Conservation (phyloP, 805 yeast genomes). For the Phaffomyces thermotolerans region DNA sequence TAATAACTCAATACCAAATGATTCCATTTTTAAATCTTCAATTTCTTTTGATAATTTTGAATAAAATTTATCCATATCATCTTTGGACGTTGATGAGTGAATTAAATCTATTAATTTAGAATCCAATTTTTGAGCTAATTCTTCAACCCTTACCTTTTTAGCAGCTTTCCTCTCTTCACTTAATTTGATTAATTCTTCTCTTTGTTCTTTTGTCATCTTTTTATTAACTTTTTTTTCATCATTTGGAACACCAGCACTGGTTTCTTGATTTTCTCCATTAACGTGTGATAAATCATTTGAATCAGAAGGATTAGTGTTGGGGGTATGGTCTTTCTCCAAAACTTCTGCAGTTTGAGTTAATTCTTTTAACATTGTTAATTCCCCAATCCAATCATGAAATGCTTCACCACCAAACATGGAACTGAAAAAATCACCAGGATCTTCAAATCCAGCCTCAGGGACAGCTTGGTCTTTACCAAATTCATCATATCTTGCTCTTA, state of each 20-base stretch:
- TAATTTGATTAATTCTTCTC: slow-evolving; percentile 43
- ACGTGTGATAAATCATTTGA: neutral
- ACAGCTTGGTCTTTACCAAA: slow-evolving; percentile 73
- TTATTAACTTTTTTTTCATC: neutral
- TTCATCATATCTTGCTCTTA: slow-evolving; percentile 72
- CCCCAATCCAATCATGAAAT: slow-evolving; percentile 74
- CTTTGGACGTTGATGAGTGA: slow-evolving; percentile 38
- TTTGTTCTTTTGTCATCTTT: slow-evolving; percentile 31
- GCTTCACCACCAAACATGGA: slow-evolving; percentile 81
- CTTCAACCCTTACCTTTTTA: slow-evolving; percentile 41
- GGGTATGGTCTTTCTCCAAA: slow-evolving; percentile 18
- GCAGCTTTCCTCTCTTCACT: slow-evolving; percentile 49
- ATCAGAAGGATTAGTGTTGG: neutral
- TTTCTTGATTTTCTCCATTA: neutral
- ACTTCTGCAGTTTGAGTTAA: slow-evolving; percentile 50
- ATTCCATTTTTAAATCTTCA: slow-evolving; percentile 84
- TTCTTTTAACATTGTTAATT: slow-evolving; percentile 60
- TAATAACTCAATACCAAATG: slow-evolving; percentile 86
- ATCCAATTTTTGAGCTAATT: slow-evolving; percentile 42
- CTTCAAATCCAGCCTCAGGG: slow-evolving; percentile 70
- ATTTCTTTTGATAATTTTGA: slow-evolving; percentile 51
- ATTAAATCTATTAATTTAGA: slow-evolving; percentile 38
- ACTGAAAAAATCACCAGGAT: slow-evolving; percentile 80
- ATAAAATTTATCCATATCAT: slow-evolving; percentile 43
- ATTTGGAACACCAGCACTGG: neutral